A percentile compares a stretch with the other conserved stretches of the same genome.
These are phyloP conservation scores for Ciborinia camelliae DNA, from an alignment of 2,329 filamentous ascomycete genomes.

Conservation along the genomic window DNA sequence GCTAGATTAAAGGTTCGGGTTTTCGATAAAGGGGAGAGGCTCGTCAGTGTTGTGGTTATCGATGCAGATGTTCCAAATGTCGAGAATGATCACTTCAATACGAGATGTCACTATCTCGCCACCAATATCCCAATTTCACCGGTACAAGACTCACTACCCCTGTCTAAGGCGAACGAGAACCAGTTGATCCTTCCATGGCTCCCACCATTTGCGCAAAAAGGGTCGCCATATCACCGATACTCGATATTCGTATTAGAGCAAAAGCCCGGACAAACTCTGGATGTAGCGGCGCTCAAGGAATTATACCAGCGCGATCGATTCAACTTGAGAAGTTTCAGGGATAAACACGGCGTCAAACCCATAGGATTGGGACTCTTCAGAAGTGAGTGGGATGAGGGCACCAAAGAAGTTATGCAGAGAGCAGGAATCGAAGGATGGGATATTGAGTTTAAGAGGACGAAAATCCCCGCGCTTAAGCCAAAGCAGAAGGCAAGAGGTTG, in stretches of 20 bases:
- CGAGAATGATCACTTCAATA: constrained; percentile 70
- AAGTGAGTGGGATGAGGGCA: constrained; percentile 83
- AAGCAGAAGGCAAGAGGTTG: constrained; percentile 60
- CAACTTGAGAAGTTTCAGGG: constrained; percentile 69
- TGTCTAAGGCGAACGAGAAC: constrained; percentile 56
- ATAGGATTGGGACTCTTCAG: constrained; percentile 88
- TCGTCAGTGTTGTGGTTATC: constrained; percentile 80
- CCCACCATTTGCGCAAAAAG: constrained; percentile 83
- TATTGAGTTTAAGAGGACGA: constrained; percentile 80
- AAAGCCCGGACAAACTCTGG: constrained; percentile 55
- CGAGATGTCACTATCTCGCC: constrained; percentile 84
- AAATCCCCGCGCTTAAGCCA: constrained; percentile 64
- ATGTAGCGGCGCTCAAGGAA: constrained; percentile 55
- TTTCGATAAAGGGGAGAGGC: constrained; percentile 76
- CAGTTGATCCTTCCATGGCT: constrained; percentile 79
- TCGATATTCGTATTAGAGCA: constrained; percentile 83
- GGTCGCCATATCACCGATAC: constrained; percentile 85
- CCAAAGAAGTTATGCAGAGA: constrained; percentile 80
- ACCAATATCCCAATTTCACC: constrained; percentile 66
- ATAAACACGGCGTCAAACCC: constrained; percentile 64
- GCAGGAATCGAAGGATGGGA: constrained; percentile 72
- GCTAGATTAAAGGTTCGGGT: constrained; percentile 79
- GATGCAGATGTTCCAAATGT: constrained; percentile 87
- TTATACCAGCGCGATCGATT: constrained; percentile 63
- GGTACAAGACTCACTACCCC: constrained; percentile 58